phyloP scores from a whole-genome alignment of 2,329 filamentous ascomycete species.

The Parascedosporium putredinis region DNA sequence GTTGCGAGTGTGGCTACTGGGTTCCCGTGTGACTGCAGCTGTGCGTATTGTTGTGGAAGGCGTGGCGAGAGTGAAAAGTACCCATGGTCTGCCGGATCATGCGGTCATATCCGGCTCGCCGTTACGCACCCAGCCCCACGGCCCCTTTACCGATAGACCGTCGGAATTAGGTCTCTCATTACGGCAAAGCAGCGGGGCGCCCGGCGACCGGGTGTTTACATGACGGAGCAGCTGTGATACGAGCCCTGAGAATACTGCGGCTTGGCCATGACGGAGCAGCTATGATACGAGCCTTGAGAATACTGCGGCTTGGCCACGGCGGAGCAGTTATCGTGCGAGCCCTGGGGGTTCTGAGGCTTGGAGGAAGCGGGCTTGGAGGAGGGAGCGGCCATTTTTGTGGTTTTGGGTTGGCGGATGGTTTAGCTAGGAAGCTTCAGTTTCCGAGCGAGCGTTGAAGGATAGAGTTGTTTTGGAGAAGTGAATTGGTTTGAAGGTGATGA shows the following conservation, averaged over 20 bases:
- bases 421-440: slow-evolving; percentile 17
- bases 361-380: slow-evolving; percentile 19
- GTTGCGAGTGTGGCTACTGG: too few relatives aligned
- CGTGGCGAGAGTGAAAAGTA: too few relatives aligned
- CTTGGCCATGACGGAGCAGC: slow-evolving; percentile 15
- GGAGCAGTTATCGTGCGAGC: slow-evolving; percentile 15
- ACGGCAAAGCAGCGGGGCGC: too few relatives aligned
- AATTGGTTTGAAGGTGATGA: neutral
- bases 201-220: slow-evolving; percentile 17
- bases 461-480: neutral
- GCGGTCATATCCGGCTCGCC: too few relatives aligned
- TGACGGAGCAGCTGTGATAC: slow-evolving; percentile 19
- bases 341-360: slow-evolving; percentile 16
- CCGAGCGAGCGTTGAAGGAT: slow-evolving; percentile 14
- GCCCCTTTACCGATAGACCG: too few relatives aligned
- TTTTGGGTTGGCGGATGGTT: slow-evolving; percentile 17
- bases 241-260: neutral
- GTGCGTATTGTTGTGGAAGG: too few relatives aligned
- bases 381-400: neutral
- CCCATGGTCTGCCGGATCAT: too few relatives aligned
- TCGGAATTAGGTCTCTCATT: too few relatives aligned
- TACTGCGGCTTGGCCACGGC: slow-evolving; percentile 15
- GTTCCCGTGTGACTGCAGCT: too few relatives aligned
- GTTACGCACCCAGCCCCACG: too few relatives aligned
- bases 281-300: too few relatives aligned